Evolutionary conservation across 2,329 filamentous ascomycete genomes (phyloP).

Genomic region (Madurella fahalii): DNA sequence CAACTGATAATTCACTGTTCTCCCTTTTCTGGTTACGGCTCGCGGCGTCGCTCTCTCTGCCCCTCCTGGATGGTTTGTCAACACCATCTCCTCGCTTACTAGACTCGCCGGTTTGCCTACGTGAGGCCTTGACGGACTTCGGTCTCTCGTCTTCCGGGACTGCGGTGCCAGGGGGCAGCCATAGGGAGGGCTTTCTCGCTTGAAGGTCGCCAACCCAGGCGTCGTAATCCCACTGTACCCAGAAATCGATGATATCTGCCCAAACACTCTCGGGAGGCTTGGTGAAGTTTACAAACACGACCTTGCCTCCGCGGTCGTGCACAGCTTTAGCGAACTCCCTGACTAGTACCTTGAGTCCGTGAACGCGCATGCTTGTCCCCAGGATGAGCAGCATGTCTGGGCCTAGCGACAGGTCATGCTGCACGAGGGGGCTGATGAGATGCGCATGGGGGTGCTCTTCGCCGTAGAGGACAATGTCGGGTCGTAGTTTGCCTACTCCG

Average conservation of each 20-base stretch:
- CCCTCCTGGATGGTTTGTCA: constrained; percentile 19
- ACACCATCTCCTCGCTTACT: constrained; percentile 16
- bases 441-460: constrained; percentile 68
- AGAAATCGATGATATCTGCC: constrained; percentile 70
- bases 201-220: constrained; percentile 65
- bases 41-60: constrained; percentile 26
- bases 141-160: constrained; percentile 38
- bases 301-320: constrained; percentile 63
- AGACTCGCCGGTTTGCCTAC: constrained; percentile 21
- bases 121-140: constrained; percentile 33
- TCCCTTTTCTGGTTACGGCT: constrained; percentile 19
- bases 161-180: constrained; percentile 46
- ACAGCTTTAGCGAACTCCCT: constrained; percentile 68
- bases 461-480: constrained; percentile 70
- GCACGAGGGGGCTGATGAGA: constrained; percentile 63
- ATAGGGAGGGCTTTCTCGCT: constrained; percentile 54
- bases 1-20: not conserved
- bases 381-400: constrained; percentile 67
- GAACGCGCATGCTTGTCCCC: constrained; percentile 66
- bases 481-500: constrained; percentile 63
- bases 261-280: constrained; percentile 68
- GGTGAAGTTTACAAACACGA: constrained; percentile 70
- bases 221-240: constrained; percentile 72
- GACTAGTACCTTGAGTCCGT: constrained; percentile 67
- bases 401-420: constrained; percentile 60